Conservation (phyloP, 331 rosid genomes). For the Pyracantha coccinea region DNA sequence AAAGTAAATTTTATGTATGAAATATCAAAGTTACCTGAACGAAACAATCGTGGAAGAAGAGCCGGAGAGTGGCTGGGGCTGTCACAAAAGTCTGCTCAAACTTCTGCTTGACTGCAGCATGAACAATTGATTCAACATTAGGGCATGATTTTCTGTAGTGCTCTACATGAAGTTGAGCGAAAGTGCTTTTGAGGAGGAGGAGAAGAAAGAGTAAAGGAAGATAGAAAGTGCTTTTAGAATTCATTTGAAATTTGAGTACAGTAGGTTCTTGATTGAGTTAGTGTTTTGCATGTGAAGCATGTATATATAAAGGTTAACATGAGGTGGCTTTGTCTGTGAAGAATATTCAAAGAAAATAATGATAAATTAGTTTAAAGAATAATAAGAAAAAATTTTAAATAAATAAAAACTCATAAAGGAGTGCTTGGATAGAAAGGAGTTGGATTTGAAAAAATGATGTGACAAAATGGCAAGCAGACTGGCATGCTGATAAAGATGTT, state of each 20-base stretch:
- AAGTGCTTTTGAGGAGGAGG: conserved; percentile 15
- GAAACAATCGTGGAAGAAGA: conserved; percentile 89
- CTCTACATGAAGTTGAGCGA: conserved; percentile 39
- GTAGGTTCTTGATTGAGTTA: neutral
- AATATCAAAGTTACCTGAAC: conserved; percentile 34
- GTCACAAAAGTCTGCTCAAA: conserved; percentile 54
- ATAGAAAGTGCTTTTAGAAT: conserved; percentile 5
- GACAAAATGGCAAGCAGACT: neutral
- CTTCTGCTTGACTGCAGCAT: conserved; percentile 49
- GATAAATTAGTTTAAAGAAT: neutral
- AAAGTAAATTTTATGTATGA: neutral
- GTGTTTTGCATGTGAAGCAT: neutral
- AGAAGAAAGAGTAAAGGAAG: conserved; percentile 33
- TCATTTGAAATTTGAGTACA: conserved; percentile 20
- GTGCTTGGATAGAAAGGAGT: neutral
- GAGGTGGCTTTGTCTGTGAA: conserved; percentile 12
- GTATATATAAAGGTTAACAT: neutral
- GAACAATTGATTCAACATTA: conserved; percentile 62
- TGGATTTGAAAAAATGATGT: neutral
- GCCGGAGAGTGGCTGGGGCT: conserved; percentile 84
- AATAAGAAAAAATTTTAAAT: neutral
- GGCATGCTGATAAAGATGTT: neutral
- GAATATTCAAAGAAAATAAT: neutral
- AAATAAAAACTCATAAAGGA: neutral
- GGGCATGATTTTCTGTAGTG: conserved; percentile 64